These are phyloP conservation scores for Penicillium manginii DNA, from an alignment of 495 filamentous ascomycete species.

Conservation along the genomic window DNA sequence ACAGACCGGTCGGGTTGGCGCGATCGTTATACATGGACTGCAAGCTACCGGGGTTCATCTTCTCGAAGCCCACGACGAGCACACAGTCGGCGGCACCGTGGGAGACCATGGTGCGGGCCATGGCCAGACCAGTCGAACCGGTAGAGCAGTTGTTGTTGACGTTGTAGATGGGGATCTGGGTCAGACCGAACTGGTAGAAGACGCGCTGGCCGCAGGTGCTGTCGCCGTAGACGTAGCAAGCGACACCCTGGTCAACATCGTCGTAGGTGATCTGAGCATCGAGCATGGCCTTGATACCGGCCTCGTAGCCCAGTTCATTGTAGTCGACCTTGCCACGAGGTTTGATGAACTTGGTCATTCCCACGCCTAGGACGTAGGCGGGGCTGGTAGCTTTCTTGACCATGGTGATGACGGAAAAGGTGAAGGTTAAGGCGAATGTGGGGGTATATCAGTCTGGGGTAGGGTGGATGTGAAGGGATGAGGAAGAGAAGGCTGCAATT, in stretches of 20 bases:
- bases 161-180: constrained; percentile 92
- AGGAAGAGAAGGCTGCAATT: neutral
- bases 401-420: constrained; percentile 37
- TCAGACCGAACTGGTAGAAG: constrained; percentile 99
- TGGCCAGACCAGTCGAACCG: constrained; percentile 81
- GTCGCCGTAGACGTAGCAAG: constrained; percentile 97
- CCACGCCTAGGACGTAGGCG: constrained; percentile 92
- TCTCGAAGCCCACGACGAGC: constrained; percentile 93
- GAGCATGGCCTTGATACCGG: constrained; percentile 92
- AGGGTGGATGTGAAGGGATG: constrained; percentile 1
- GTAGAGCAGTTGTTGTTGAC: constrained; percentile 99
- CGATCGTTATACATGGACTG: constrained; percentile 81
- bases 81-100: constrained; percentile 83
- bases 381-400: constrained; percentile 54
- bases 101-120: constrained; percentile 81
- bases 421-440: neutral
- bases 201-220: constrained; percentile 94
- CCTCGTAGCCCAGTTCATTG: constrained; percentile 85
- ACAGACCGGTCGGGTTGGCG: constrained; percentile 72
- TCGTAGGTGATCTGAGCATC: constrained; percentile 97
- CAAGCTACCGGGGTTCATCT: constrained; percentile 92
- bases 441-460: neutral
- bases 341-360: constrained; percentile 99
- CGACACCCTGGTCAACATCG: constrained; percentile 93
- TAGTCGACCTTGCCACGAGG: constrained; percentile 78